phyloP scores from a whole-genome alignment of 2,329 filamentous ascomycete genomes.

The Talaromyces sp. region DNA sequence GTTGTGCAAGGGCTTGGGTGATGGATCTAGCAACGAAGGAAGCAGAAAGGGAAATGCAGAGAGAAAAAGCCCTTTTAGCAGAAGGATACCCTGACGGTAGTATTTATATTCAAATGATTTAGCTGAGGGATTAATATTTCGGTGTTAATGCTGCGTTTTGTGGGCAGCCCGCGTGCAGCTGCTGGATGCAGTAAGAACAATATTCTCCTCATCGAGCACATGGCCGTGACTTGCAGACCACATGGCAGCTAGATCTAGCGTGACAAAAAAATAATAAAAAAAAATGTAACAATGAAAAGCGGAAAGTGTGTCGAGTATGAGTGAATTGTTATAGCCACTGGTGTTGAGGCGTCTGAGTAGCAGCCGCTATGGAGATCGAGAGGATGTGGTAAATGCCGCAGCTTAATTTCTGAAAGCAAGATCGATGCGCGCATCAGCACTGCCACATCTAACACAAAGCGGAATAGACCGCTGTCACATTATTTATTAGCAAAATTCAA shows the following conservation, averaged over 20 bases:
- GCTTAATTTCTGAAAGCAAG: neutral
- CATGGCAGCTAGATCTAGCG: neutral
- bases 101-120: neutral
- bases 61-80: neutral
- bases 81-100: neutral
- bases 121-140: neutral
- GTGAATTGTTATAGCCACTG: conserved; percentile 1
- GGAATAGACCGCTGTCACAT: neutral
- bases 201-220: neutral
- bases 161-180: neutral
- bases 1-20: neutral
- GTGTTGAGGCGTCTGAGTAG: neutral
- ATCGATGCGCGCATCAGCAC: neutral
- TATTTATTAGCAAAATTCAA: neutral
- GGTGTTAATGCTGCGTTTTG: too few species aligned
- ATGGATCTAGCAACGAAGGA: neutral
- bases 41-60: neutral
- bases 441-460: neutral
- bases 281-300: neutral
- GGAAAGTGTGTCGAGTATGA: neutral
- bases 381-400: conserved; percentile 9
- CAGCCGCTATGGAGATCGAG: neutral
- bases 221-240: neutral
- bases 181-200: neutral
- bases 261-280: neutral